Conservation (phyloP, 75 land plant genomes). For the Picea glauca region DNA sequence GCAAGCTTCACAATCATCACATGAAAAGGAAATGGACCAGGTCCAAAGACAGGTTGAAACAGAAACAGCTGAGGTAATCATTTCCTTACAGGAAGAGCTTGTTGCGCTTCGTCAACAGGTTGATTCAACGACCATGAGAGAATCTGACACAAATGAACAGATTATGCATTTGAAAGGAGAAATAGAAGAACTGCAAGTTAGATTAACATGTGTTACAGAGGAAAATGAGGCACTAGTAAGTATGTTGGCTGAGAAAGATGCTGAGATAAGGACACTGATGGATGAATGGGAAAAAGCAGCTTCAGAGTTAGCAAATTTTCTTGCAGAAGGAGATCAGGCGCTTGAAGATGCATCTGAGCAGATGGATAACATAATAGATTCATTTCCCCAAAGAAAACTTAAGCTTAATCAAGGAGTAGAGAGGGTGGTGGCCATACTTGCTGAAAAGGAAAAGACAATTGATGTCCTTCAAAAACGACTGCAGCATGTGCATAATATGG, state of each 20-base stretch:
- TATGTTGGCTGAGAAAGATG: constrained; percentile 48
- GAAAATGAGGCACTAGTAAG: constrained; percentile 36
- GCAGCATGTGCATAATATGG: constrained; percentile 43
- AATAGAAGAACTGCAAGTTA: constrained; percentile 23
- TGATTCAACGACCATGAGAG: constrained; percentile 35
- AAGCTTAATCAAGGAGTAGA: constrained; percentile 40
- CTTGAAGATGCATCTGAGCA: constrained; percentile 62
- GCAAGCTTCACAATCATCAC: constrained; percentile 31
- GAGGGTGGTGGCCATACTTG: constrained; percentile 24
- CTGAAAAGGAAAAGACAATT: constrained; percentile 51
- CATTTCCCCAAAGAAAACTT: constrained; percentile 36
- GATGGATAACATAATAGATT: constrained; percentile 44
- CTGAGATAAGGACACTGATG: constrained; percentile 26
- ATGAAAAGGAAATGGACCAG: constrained; percentile 64
- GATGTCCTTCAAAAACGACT: constrained; percentile 61
- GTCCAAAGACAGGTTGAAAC: constrained; percentile 76
- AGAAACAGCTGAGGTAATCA: constrained; percentile 84
- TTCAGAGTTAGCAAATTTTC: constrained; percentile 49
- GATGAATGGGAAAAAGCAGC: constrained; percentile 70
- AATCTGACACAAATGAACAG: constrained; percentile 24
- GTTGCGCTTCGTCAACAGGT: constrained; percentile 46
- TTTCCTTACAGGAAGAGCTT: constrained; percentile 78
- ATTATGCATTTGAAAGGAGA: constrained; percentile 32
- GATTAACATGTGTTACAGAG: constrained; percentile 17
- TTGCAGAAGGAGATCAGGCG: constrained; percentile 63